Evolutionary conservation across 768 basidiomycete genomes (phyloP).

Genomic region (Sarcomyxa edulis): DNA sequence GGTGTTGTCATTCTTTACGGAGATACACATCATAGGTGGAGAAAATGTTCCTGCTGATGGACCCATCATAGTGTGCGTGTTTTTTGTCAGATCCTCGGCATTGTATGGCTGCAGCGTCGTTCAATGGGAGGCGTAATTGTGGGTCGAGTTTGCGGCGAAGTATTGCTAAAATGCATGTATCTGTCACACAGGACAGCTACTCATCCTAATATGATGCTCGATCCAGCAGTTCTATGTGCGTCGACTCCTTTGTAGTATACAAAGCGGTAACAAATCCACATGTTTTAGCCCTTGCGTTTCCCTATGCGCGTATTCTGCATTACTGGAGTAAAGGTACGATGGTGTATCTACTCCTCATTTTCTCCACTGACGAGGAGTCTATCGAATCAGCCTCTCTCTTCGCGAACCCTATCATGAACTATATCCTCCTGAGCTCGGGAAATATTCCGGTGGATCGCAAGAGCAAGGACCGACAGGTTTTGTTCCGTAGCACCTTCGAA

Average conservation of each 20-base stretch:
- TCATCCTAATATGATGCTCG: constrained; percentile 95
- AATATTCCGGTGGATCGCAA: constrained; percentile 97
- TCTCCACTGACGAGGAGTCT: constrained; percentile 7
- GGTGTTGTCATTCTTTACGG: constrained; percentile 82
- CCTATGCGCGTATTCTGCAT: constrained; percentile 75
- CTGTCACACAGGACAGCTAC: constrained; percentile 57
- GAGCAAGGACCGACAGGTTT: constrained; percentile 82
- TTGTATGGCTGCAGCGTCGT: too few species aligned
- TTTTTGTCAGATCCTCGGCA: neutral
- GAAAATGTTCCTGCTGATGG: constrained; percentile 86
- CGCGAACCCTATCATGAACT: constrained; percentile 65
- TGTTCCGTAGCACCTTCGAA: constrained; percentile 89
- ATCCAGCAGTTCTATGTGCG: constrained; percentile 78
- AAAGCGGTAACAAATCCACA: constrained; percentile 1
- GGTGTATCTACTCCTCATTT: neutral
- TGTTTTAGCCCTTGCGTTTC: constrained; percentile 70
- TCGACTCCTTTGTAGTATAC: constrained; percentile 15
- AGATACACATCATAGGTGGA: constrained; percentile 79
- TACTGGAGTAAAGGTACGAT: constrained; percentile 88
- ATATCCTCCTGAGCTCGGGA: constrained; percentile 83
- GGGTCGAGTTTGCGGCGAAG: neutral
- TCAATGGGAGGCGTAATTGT: neutral
- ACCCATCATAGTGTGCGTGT: constrained; percentile 87
- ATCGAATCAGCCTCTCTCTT: constrained; percentile 64
- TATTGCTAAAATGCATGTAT: neutral